phyloP scores from a whole-genome alignment of 164 flowering plant species.

The Aristolochia californica region DNA sequence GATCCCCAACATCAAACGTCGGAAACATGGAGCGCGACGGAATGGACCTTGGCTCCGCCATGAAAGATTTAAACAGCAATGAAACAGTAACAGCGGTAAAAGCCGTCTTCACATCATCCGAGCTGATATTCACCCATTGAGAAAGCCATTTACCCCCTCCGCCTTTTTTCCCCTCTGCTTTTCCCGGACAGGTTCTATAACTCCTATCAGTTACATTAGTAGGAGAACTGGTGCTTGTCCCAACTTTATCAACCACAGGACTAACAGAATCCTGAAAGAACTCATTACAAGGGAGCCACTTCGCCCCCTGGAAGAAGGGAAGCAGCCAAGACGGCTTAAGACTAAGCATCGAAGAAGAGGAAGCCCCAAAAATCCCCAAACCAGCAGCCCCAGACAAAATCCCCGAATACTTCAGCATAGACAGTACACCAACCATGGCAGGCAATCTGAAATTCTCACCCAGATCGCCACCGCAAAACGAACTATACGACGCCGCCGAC shows the following conservation, averaged over 20 bases:
- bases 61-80: conserved; percentile 45
- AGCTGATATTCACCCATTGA: conserved; percentile 25
- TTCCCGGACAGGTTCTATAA: not conserved
- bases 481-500: not conserved
- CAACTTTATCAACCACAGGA: conserved; percentile 24
- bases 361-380: conserved; percentile 24
- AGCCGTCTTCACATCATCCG: conserved; percentile 69
- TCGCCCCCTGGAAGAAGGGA: conserved; percentile 44
- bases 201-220: too few species aligned
- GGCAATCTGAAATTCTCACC: not conserved
- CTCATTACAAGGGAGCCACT: conserved; percentile 52
- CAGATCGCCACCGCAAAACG: not conserved
- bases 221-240: conserved; percentile 9
- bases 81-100: conserved; percentile 72
- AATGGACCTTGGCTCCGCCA: conserved; percentile 88
- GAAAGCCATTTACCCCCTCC: conserved; percentile 36
- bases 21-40: conserved; percentile 95
- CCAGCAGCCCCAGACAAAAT: not conserved
- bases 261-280: conserved; percentile 14
- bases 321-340: conserved; percentile 38
- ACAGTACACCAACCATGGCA: not conserved
- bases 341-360: conserved; percentile 19
- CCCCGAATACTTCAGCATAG: not conserved
- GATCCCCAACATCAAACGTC: conserved; percentile 82
- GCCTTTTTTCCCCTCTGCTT: conserved; percentile 2